Evolutionary conservation across 2,329 filamentous ascomycete genomes (phyloP).

Genomic region (Xylaria sp.): DNA sequence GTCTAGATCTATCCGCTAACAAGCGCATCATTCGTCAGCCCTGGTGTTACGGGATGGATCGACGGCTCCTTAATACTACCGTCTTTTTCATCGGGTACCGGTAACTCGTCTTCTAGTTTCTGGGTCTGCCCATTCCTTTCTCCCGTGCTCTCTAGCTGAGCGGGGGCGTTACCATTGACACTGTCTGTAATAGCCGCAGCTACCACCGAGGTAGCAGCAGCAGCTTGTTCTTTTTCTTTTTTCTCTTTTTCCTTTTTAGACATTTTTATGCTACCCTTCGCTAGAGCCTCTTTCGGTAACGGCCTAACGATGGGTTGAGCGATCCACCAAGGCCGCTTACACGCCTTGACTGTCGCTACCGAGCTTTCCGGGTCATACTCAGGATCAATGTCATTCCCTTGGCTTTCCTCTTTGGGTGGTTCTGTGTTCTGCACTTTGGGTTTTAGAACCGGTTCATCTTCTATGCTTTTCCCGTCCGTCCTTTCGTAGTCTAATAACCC

Average conservation of each 20-base stretch:
- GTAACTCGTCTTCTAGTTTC: constrained; percentile 38
- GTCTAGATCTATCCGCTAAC: constrained; percentile 42
- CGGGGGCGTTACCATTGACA: constrained; percentile 1
- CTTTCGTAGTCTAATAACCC: constrained; percentile 75
- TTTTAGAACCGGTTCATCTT: constrained; percentile 45
- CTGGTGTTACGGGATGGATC: constrained; percentile 39
- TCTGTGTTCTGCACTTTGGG: constrained; percentile 39
- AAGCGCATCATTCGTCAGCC: constrained; percentile 41
- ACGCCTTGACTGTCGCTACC: constrained; percentile 74
- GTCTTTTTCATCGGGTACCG: constrained; percentile 38
- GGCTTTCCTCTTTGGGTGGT: constrained; percentile 43
- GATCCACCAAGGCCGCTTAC: constrained; percentile 88
- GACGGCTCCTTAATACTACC: constrained; percentile 42
- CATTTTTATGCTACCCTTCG: constrained; percentile 80
- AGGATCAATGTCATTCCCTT: constrained; percentile 44
- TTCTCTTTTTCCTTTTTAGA: constrained; percentile 70
- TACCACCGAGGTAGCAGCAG: constrained; percentile 33
- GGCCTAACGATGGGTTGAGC: constrained; percentile 88
- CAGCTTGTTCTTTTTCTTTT: constrained; percentile 50
- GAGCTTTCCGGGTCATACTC: constrained; percentile 66
- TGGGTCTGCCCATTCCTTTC: constrained; percentile 19
- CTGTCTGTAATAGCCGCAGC: constrained; percentile 38
- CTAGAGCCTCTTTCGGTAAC: constrained; percentile 85
- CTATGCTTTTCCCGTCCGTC: constrained; percentile 60
- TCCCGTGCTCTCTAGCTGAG: not conserved